Evolutionary conservation across 768 basidiomycete species (phyloP).

Genomic region (Boletus tomentosulus): DNA sequence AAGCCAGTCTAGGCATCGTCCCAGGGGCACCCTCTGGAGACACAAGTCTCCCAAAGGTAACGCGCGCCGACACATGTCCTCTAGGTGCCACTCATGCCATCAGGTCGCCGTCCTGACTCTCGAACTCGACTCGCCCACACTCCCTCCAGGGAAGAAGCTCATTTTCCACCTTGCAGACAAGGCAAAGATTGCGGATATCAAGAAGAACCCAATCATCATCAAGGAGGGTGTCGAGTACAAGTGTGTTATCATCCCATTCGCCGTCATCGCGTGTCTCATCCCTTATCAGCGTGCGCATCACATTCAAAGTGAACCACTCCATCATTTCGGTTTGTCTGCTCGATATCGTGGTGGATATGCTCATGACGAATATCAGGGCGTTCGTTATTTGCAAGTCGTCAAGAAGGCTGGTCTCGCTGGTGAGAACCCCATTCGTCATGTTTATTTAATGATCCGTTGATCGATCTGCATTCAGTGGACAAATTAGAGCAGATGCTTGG

Average conservation of each 20-base stretch:
- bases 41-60: slow-evolving; percentile 63
- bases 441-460: neutral
- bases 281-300: slow-evolving; percentile 62
- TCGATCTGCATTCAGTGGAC: slow-evolving; percentile 56
- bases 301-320: slow-evolving; percentile 84
- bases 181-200: slow-evolving; percentile 45
- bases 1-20: slow-evolving; percentile 85
- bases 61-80: neutral
- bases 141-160: slow-evolving; percentile 59
- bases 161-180: slow-evolving; percentile 58
- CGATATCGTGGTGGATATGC: neutral
- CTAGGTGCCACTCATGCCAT: slow-evolving; percentile 14
- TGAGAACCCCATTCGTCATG: slow-evolving; percentile 25
- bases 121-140: slow-evolving; percentile 73
- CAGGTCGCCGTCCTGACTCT: slow-evolving; percentile 73
- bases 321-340: slow-evolving; percentile 66
- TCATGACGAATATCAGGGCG: slow-evolving; percentile 48
- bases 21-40: slow-evolving; percentile 40
- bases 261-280: slow-evolving; percentile 2
- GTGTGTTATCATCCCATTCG: slow-evolving; percentile 34
- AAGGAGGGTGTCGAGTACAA: slow-evolving; percentile 90
- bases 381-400: slow-evolving; percentile 85
- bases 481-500: slow-evolving; percentile 94
- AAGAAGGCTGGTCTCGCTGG: slow-evolving; percentile 76
- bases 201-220: slow-evolving; percentile 75